Conservation (phyloP, 2,329 filamentous ascomycete species). For the Exophiala dermatitidis region DNA sequence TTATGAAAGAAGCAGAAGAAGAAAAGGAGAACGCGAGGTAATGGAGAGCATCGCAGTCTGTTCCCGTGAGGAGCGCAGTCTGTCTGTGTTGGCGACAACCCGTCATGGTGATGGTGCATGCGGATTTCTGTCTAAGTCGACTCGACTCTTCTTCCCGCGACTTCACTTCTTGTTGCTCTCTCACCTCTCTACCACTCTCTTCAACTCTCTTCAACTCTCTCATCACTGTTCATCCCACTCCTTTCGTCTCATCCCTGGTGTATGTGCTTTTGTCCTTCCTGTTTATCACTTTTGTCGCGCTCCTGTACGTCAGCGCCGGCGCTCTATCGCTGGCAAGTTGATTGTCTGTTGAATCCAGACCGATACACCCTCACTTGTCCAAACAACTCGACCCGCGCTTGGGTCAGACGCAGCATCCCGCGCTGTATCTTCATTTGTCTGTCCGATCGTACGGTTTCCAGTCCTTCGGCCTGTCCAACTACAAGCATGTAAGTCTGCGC, state of each 20-base stretch:
- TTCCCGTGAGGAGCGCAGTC: not conserved
- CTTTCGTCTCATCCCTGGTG: not conserved
- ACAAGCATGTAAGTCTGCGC: not conserved
- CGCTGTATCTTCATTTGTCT: not conserved
- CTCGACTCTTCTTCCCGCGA: not conserved
- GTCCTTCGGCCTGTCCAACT: not conserved
- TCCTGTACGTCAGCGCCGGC: not conserved
- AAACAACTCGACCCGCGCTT: not conserved
- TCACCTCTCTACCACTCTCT: not conserved
- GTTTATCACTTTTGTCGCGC: not conserved
- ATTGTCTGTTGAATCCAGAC: no score
- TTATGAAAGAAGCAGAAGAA: no score
- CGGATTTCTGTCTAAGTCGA: not conserved
- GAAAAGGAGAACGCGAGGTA: no score
- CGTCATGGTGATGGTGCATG: not conserved
- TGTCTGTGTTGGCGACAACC: not conserved
- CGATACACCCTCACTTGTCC: not conserved
- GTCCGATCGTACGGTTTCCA: not conserved
- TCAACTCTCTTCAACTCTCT: not conserved
- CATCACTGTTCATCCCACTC: not conserved
- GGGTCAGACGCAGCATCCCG: not conserved
- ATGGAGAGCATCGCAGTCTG: no score
- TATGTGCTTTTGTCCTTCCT: not conserved
- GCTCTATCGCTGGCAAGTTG: not conserved
- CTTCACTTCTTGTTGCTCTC: not conserved